A percentile compares a stretch with the other conserved stretches of the same genome.
Evolutionary conservation across 768 basidiomycete species (phyloP).

Genomic region (Lactarius deliciosus): DNA sequence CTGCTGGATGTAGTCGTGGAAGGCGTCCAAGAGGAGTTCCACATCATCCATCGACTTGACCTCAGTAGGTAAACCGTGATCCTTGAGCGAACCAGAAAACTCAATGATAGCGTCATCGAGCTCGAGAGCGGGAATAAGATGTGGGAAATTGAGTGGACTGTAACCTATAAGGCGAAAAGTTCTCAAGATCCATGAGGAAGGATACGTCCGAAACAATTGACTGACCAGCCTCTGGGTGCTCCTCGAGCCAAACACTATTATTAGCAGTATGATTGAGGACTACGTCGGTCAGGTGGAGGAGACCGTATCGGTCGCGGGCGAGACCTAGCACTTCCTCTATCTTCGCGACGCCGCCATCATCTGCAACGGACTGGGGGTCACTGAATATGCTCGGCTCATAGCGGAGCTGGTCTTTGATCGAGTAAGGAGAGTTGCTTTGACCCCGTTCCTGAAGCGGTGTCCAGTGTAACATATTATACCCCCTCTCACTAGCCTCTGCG

Average conservation of each 20-base stretch:
- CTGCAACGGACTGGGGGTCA: conserved; percentile 36
- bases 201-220: conserved; percentile 15
- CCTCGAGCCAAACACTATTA: conserved; percentile 85
- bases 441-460: conserved; percentile 93
- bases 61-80: conserved; percentile 68
- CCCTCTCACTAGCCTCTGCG: conserved; percentile 78
- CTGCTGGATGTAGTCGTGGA: conserved; percentile 57
- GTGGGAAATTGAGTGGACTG: conserved; percentile 87
- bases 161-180: conserved; percentile 54
- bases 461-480: conserved; percentile 98
- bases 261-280: conserved; percentile 98
- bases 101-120: conserved; percentile 84
- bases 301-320: conserved; percentile 82
- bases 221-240: conserved; percentile 95
- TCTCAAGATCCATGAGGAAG: background rate
- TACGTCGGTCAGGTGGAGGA: conserved; percentile 90
- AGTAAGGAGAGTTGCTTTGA: conserved; percentile 88
- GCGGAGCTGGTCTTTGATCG: conserved; percentile 80
- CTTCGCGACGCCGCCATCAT: conserved; percentile 53
- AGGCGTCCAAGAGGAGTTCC: conserved; percentile 59
- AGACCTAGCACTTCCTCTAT: conserved; percentile 64
- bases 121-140: conserved; percentile 89
- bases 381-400: conserved; percentile 80
- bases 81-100: conserved; percentile 66
- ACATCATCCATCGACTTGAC: conserved; percentile 70